These are phyloP conservation scores for Dryadomyces sulphureus DNA, from an alignment of 2,329 filamentous ascomycete genomes.

Conservation along the genomic window DNA sequence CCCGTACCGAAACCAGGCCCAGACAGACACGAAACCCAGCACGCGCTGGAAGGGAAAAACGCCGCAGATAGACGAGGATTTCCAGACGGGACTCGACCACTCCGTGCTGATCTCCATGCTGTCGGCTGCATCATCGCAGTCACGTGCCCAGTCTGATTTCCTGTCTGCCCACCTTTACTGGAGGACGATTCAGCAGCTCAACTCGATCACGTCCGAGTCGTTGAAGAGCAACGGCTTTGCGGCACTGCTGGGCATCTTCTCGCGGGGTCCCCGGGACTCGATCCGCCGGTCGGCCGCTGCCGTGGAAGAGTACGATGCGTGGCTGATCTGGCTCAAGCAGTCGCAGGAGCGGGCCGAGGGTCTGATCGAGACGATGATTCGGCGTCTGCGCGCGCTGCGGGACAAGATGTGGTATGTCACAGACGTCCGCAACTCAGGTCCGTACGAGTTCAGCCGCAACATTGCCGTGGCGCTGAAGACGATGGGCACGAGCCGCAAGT, in stretches of 20 bases:
- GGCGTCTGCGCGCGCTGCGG: conserved; percentile 57
- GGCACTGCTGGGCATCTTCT: conserved; percentile 59
- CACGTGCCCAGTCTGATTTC: conserved; percentile 67
- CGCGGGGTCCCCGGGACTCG: conserved; percentile 53
- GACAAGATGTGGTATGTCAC: conserved; percentile 99
- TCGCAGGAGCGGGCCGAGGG: conserved; percentile 65
- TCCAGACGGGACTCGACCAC: conserved; percentile 23
- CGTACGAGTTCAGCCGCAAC: conserved; percentile 75
- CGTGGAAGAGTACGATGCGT: conserved; percentile 65
- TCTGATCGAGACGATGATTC: conserved; percentile 61
- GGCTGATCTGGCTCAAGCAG: conserved; percentile 72
- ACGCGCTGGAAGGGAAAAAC: neutral
- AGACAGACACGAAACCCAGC: neutral
- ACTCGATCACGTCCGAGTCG: conserved; percentile 43
- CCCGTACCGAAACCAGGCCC: conserved; percentile 17
- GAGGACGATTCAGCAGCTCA: conserved; percentile 64
- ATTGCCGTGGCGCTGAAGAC: conserved; percentile 79
- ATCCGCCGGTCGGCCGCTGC: conserved; percentile 56
- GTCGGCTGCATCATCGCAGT: conserved; percentile 60
- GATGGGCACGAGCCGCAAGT: conserved; percentile 51
- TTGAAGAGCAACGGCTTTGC: conserved; percentile 55
- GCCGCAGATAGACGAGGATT: neutral
- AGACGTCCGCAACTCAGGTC: conserved; percentile 78
- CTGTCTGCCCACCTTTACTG: conserved; percentile 75
- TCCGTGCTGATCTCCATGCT: conserved; percentile 51